Evolutionary conservation across 495 filamentous ascomycete genomes (phyloP), one percentile per base, ranked within the genome.

Genomic region (Penicillium lagena): DNA sequence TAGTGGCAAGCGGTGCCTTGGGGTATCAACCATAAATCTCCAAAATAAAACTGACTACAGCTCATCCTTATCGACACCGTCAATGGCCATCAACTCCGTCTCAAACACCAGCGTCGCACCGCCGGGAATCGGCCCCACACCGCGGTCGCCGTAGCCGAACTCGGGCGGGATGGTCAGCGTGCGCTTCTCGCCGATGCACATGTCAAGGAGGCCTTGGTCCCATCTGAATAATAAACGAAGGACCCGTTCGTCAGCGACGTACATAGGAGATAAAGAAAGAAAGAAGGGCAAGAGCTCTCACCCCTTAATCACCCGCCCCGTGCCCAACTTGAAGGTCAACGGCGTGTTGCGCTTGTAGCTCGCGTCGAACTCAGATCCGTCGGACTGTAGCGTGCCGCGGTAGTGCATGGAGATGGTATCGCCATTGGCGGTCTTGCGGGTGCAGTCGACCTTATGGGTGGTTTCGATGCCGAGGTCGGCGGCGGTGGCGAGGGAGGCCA

Each of bases 121-220:
- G 2, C 74, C 82, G 12, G 89, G 88, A 52, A 96, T 96, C 22
- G 84, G 81, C 4, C 89, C 89, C 57, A 87, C 73, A 33, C 62
- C 75, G 36, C 81, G 73, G 50, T 86, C 70, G 13, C 93, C 93
- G 61, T 97, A 98, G 32, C 81, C 93, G 49, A 82, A 75, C 59
- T 83, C 79, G 29, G 90, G 87, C n/a, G 87, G 89, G 41, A 98
- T 91, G 14, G 86, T 96, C 64, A 98, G 68, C 29, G 79, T 91
- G 53, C 89, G 79, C 79, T 90, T 93, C 75, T 98, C 93, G 31
- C 93, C 94, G 53, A 95, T 83, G 65, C 93, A 97, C 93, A 98
- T 97, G 54, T 89, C 89, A 43, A 94, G 56, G 29, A 96, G 75
- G 33, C 91, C 90, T 58, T 93, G 63, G 61, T 97, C 93, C 93